Evolutionary conservation across 805 yeast genomes (phyloP).

Genomic region (Metschnikowia peoriensis): DNA sequence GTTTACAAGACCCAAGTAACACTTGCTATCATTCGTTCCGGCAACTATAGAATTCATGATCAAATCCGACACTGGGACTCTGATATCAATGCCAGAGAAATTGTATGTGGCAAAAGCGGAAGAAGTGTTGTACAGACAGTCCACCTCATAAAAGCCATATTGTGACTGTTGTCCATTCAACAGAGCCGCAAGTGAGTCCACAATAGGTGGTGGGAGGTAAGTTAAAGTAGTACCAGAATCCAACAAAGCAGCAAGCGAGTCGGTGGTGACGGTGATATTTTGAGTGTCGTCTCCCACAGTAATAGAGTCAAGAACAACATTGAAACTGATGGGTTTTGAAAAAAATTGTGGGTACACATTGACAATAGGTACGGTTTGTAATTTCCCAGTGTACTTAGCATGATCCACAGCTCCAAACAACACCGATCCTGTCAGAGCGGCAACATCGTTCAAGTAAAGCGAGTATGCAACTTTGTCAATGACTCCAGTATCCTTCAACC

Average conservation of each 20-base stretch:
- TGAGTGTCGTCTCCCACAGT: constrained; percentile 16
- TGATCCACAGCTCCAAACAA: constrained; percentile 12
- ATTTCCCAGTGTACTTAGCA: constrained; percentile 5
- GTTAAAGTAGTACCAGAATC: constrained; percentile 57
- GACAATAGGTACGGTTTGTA: constrained; percentile 41
- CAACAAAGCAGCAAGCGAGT: constrained; percentile 23
- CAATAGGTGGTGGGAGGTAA: constrained; percentile 43
- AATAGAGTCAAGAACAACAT: constrained; percentile 47
- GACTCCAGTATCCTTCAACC: constrained; percentile 53
- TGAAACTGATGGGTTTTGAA: constrained; percentile 43
- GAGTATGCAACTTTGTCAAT: constrained; percentile 60
- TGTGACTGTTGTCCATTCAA: not conserved
- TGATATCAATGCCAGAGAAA: constrained; percentile 56
- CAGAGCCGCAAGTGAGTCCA: constrained; percentile 16
- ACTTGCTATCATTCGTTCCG: constrained; percentile 18
- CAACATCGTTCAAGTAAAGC: constrained; percentile 43
- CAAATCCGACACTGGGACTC: constrained; percentile 44
- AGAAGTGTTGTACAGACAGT: constrained; percentile 13
- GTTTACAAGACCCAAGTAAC: constrained; percentile 20
- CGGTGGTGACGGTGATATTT: constrained; percentile 8
- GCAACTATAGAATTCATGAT: constrained; percentile 17
- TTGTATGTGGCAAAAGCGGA: constrained; percentile 30
- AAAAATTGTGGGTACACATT: constrained; percentile 26
- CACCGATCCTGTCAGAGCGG: constrained; percentile 24
- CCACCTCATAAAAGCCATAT: constrained; percentile 8